These are phyloP conservation scores for Trypanosoma boissoni DNA, from an alignment of 208 protist genomes.

Conservation along the genomic window DNA sequence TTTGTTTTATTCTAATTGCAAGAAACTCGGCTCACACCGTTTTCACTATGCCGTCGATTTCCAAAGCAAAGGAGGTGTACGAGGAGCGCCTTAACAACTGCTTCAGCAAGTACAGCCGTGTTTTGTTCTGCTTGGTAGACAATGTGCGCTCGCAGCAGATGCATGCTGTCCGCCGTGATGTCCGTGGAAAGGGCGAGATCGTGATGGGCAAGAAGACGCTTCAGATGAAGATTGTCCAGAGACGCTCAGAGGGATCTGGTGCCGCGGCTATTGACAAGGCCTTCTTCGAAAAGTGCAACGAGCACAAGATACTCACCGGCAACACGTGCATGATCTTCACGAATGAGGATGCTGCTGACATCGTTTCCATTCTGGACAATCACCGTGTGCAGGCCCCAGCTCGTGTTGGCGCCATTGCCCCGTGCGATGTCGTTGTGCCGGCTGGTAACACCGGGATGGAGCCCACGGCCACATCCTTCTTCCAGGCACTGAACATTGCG, in stretches of 20 bases:
- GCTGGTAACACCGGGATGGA: conserved; percentile 97
- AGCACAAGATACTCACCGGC: conserved; percentile 73
- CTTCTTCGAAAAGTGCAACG: conserved; percentile 58
- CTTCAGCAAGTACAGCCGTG: conserved; percentile 93
- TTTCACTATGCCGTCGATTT: conserved; percentile 48
- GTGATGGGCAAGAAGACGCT: conserved; percentile 99
- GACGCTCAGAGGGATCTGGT: conserved; percentile 45
- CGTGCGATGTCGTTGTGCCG: conserved; percentile 95
- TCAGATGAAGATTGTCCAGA: conserved; percentile 94
- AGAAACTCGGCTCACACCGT: neutral
- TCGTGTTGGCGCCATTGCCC: conserved; percentile 96
- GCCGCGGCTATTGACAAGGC: conserved; percentile 51
- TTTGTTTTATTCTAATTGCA: neutral
- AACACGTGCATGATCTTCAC: conserved; percentile 99
- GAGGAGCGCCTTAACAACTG: conserved; percentile 89
- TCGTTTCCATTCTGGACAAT: conserved; percentile 81
- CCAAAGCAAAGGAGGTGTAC: conserved; percentile 82
- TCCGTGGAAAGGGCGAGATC: conserved; percentile 95
- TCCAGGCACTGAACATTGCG: conserved; percentile 99
- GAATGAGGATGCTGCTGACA: conserved; percentile 90
- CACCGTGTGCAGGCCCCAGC: conserved; percentile 95
- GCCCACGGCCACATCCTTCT: conserved; percentile 98
- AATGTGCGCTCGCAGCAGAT: conserved; percentile 98
- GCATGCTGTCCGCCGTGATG: conserved; percentile 92
- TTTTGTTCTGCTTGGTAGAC: conserved; percentile 96